These are phyloP conservation scores for Aspergillus sp. DNA, from an alignment of 2,329 filamentous ascomycete genomes.

Conservation along the genomic window DNA sequence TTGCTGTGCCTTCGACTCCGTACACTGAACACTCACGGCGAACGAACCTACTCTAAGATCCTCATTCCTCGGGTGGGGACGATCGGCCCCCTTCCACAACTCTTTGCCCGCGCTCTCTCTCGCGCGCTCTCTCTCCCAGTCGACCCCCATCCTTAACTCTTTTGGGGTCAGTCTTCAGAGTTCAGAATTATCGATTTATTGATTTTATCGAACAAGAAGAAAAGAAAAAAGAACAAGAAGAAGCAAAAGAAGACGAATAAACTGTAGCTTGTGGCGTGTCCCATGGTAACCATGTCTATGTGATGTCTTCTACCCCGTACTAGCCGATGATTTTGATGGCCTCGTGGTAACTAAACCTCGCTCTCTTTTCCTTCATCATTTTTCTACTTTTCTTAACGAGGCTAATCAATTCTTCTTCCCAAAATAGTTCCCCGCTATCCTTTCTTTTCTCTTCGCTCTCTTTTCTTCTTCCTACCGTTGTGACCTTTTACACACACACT, in stretches of 20 bases:
- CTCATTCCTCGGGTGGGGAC: slow-evolving; percentile 18
- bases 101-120: slow-evolving; percentile 7
- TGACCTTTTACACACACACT: slow-evolving; percentile 4
- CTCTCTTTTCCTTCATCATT: not conserved
- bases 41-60: slow-evolving; percentile 11
- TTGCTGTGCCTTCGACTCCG: not conserved
- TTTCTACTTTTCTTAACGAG: not conserved
- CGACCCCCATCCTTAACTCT: not conserved
- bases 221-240: too few relatives aligned
- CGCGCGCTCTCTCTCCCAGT: slow-evolving; percentile 1
- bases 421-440: slow-evolving; percentile 7
- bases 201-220: too few relatives aligned
- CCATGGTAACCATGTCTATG: too few relatives aligned
- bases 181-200: too few relatives aligned
- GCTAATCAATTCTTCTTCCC: slow-evolving; percentile 6
- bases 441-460: not conserved
- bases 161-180: too few relatives aligned
- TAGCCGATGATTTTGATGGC: too few relatives aligned
- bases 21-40: not conserved
- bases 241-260: too few relatives aligned
- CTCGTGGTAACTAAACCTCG: not conserved
- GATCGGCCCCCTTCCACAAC: slow-evolving; percentile 20
- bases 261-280: too few relatives aligned
- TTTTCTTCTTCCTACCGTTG: slow-evolving; percentile 6
- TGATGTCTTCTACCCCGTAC: too few relatives aligned